These are phyloP conservation scores for Fusarium camptoceras DNA, from an alignment of 2,329 filamentous ascomycete genomes.

Conservation along the genomic window DNA sequence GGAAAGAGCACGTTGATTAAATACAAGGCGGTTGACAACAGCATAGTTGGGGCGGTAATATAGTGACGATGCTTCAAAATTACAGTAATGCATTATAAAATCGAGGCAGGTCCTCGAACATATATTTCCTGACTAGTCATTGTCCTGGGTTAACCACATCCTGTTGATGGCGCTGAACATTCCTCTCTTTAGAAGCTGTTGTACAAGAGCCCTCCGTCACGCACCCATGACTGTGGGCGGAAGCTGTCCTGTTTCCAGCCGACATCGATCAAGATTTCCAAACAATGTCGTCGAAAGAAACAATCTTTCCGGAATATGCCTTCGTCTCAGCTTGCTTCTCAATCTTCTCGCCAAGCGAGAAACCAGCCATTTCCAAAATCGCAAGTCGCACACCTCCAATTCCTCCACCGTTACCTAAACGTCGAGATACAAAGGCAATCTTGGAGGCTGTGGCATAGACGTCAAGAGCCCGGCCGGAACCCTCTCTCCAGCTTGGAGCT, in stretches of 20 bases:
- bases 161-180: background rate
- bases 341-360: conserved; percentile 47
- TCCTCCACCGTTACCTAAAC: conserved; percentile 52
- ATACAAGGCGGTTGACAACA: conserved; percentile 14
- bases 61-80: background rate
- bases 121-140: background rate
- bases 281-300: conserved; percentile 55
- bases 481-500: conserved; percentile 47
- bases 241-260: no score
- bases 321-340: conserved; percentile 53
- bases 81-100: conserved; percentile 8
- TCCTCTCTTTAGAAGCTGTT: background rate
- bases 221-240: background rate
- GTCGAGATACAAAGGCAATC: conserved; percentile 48
- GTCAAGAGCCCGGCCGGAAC: conserved; percentile 46
- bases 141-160: background rate
- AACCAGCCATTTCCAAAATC: conserved; percentile 57
- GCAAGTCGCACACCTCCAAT: conserved; percentile 56
- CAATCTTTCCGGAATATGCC: conserved; percentile 51
- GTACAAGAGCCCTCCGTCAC: background rate
- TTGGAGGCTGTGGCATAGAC: conserved; percentile 55
- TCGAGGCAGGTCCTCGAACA: conserved; percentile 7
- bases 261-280: conserved; percentile 46
- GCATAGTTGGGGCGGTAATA: conserved; percentile 7
- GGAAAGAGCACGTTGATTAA: background rate